A percentile compares a stretch with the other conserved stretches of the same genome.
Conservation (phyloP, 2,329 filamentous ascomycete genomes). For the Helminthosporium solani region DNA sequence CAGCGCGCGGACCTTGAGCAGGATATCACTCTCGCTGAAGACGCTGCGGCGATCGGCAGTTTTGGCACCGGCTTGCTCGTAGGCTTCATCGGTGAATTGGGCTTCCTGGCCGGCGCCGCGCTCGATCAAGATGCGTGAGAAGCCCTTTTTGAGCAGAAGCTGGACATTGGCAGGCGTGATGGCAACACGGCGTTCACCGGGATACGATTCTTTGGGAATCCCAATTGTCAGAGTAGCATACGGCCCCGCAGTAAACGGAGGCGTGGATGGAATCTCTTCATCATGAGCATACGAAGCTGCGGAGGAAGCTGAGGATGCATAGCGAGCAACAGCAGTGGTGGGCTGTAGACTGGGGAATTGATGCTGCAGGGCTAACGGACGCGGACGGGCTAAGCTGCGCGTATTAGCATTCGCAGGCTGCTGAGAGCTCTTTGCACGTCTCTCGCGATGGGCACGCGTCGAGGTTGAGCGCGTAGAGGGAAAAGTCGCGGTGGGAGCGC, state of each 20-base stretch:
- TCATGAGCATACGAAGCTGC: conserved; percentile 30
- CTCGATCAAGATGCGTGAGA: conserved; percentile 74
- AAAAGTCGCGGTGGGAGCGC: conserved; percentile 20
- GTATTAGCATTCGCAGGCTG: conserved; percentile 19
- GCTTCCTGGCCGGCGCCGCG: conserved; percentile 75
- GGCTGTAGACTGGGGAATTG: conserved; percentile 22
- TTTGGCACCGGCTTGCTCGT: conserved; percentile 74
- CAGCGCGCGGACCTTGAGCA: conserved; percentile 81
- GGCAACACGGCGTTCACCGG: conserved; percentile 78
- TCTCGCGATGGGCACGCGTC: conserved; percentile 7
- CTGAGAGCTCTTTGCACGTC: neutral
- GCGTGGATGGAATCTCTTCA: conserved; percentile 37
- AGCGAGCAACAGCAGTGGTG: conserved; percentile 27
- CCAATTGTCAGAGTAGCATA: conserved; percentile 75
- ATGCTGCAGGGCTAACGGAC: conserved; percentile 33
- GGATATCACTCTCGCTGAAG: conserved; percentile 73
- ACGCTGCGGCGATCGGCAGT: conserved; percentile 69
- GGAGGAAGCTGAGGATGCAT: conserved; percentile 30
- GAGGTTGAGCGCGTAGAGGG: conserved; percentile 21
- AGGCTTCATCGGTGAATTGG: conserved; percentile 75
- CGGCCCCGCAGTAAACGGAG: conserved; percentile 50
- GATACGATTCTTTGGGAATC: conserved; percentile 75
- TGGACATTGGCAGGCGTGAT: conserved; percentile 82
- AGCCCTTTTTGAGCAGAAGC: conserved; percentile 82
- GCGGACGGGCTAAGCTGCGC: conserved; percentile 28